Evolutionary conservation across 2,329 filamentous ascomycete genomes (phyloP), one percentile per base, ranked within the genome.

Genomic region (Diaporthe batatas): DNA sequence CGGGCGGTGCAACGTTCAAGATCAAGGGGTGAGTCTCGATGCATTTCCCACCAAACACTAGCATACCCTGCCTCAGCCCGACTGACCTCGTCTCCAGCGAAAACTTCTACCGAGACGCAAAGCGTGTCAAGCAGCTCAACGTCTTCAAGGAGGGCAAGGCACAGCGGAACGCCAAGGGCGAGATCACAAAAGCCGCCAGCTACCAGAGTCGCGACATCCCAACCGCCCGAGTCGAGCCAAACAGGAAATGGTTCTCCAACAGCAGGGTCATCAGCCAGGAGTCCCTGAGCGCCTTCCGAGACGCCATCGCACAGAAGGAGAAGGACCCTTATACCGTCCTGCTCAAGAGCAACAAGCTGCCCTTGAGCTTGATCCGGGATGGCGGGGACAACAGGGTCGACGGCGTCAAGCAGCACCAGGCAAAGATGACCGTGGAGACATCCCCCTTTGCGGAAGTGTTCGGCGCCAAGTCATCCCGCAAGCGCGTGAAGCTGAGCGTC

Each of bases 241-340:
- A 74, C 84, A 95, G 96, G 79, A 97, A 97, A 85, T 99, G 96
- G 96, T 99, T 99, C 85, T 94, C 92, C 79, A 98, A 98, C 83
- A 98, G 96, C 44, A 88, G 96, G 76, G 89, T 91, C 59, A 97
- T 98, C 79, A 95, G 93, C 3, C 96, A 98, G 82, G 94, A 98
- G 57, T 75, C 74, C 2, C 87, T 98, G 75, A 90, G 90, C 57
- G 91, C 93, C 2, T 99, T 99, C 84, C 91, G 96, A 75, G 92
- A 95, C 74, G 96, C 96, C 34, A 96, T 99, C 84, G 94, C 94
- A 54, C 95, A 97, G 83, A 93, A 95, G 83, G 92, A 94, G 68
- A 91, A 92, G 23, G 95, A 99, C 80, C 96, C 96, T 0, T 98
- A 98, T 83, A 92, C 93, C 74, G 96, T 98, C 74, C 90, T 98